Evolutionary conservation across 1,284 basidiomycete genomes (phyloP), one percentile per base, ranked within the genome.

Genomic region (Microbotryomycetes sp.): DNA sequence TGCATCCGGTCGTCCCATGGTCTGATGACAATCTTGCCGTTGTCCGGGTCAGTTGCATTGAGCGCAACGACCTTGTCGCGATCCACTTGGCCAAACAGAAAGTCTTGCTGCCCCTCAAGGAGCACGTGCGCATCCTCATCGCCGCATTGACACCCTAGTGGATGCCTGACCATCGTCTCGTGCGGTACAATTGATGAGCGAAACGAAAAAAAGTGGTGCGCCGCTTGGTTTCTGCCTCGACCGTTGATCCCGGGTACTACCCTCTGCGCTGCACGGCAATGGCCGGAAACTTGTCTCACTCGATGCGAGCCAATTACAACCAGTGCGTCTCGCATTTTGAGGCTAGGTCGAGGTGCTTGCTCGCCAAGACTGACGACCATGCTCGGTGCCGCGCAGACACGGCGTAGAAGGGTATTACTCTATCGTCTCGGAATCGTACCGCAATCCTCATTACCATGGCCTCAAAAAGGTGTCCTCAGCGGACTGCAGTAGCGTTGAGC

Each of bases 381-480:
- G 18, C 35, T 18, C 35, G 11, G 35, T 41, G 9, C 30, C 52
- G 6, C 15, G 5, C 46, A 57, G 55, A 7, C 79, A 82, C 68
- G 85, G 85, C 1, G 84, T 87, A 4, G 81, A 81, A 61, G 80
- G 85, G 83, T 84, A 73, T 51, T 68, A 68, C 60, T 54, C 53
- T 7, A 53, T 58, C 16, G 65, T 67, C 1, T 55, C 61, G 16
- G 65, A 65, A 45, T 66, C 65, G 1, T 66, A 87, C 73, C 81
- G 85, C 24, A 88, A 87, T 69, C 85, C 85, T 0, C 86, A 87
- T 74, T 86, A 82, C 64, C 82, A 82, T 1, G 85, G 84, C 3
- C 79, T 87, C 53, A 80, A 82, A 63, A 80, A 79, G 35, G 83
- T 82, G n/a, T n/a, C n/a, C n/a, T n/a, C n/a, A n/a, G n/a, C n/a